These are phyloP conservation scores for Hypocreales sp. DNA, from an alignment of 2,329 filamentous ascomycete genomes.

Conservation along the genomic window DNA sequence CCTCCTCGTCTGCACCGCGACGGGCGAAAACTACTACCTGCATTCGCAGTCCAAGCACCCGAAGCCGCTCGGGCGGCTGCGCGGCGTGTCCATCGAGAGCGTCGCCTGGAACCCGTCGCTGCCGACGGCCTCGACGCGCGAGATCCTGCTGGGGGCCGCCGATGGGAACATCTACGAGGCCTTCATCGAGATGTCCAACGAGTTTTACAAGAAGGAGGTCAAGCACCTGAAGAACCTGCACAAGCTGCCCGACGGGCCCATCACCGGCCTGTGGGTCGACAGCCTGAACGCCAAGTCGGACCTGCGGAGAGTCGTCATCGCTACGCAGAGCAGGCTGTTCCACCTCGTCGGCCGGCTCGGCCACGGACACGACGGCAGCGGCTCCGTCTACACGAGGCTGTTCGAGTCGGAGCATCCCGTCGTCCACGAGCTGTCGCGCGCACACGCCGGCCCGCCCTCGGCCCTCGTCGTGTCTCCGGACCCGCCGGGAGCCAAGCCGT, in stretches of 20 bases:
- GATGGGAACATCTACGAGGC: constrained; percentile 93
- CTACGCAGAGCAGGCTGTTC: constrained; percentile 62
- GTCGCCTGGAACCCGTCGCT: constrained; percentile 90
- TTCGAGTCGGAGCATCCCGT: constrained; percentile 78
- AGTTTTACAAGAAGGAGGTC: constrained; percentile 92
- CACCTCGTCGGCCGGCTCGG: constrained; percentile 71
- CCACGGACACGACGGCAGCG: constrained; percentile 61
- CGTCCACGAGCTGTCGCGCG: constrained; percentile 53
- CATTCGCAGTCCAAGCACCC: constrained; percentile 88
- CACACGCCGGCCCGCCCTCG: constrained; percentile 40
- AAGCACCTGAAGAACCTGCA: constrained; percentile 78
- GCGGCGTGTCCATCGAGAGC: constrained; percentile 75
- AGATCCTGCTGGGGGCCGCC: constrained; percentile 82
- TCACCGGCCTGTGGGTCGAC: constrained; percentile 80
- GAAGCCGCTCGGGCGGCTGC: constrained; percentile 64
- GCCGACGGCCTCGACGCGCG: constrained; percentile 83
- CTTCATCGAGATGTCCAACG: constrained; percentile 84
- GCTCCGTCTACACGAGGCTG: constrained; percentile 71
- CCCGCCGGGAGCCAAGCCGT: constrained; percentile 33
- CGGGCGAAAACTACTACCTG: constrained; percentile 94
- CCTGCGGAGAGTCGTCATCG: constrained; percentile 60
- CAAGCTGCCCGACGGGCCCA: constrained; percentile 64
- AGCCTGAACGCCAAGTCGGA: constrained; percentile 52
- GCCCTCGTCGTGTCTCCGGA: constrained; percentile 66
- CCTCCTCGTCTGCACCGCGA: constrained; percentile 76